Evolutionary conservation across 1,139 yeast genomes (phyloP), one percentile per base, ranked within the genome.

Genomic region (Yamadazyma triangularis): DNA sequence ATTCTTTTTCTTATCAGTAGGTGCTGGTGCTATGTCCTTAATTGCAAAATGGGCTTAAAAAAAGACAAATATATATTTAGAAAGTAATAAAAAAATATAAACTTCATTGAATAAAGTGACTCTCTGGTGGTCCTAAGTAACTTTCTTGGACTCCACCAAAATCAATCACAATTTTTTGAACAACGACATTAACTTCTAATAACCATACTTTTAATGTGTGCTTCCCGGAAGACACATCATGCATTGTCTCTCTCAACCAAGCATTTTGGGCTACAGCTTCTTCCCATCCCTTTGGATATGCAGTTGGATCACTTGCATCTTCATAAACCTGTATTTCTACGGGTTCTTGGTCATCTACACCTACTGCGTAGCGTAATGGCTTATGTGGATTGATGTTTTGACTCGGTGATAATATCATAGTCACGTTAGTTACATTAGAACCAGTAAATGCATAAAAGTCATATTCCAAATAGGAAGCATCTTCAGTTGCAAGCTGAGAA

Each of bases 81-180:
- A n/a, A n/a, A n/a, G n/a, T n/a, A n/a, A n/a, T n/a, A n/a, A n/a
- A n/a, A n/a, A n/a, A n/a, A n/a, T n/a, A n/a, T n/a, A 20, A 15
- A 30, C 25, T 34, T n/a, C n/a, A n/a, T n/a, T n/a, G n/a, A n/a
- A n/a, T n/a, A n/a, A n/a, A n/a, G n/a, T n/a, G 30, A 25, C 43
- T 40, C 25, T 42, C 47, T n/a, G 47, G 47, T n/a, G 47, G 47
- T 10, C 47, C 47, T 13, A 42, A 35, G 30, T 38, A 40, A 29
- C 44, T 39, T 10, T 30, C 31, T 11, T 27, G 23, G 8, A 40
- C 47, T 3, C 47, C 47, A 11, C 47, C 47, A 30, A 42, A 41
- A 30, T 42, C 47, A 27, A 38, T 33, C 4, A 41, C 31, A 21
- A 38, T 28, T 24, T 41, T 41, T 26, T 42, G 44, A 21, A 42